Evolutionary conservation across 2,329 filamentous ascomycete genomes (phyloP), one percentile per base, ranked within the genome.

Genomic region (Dryadomyces quercivorus): DNA sequence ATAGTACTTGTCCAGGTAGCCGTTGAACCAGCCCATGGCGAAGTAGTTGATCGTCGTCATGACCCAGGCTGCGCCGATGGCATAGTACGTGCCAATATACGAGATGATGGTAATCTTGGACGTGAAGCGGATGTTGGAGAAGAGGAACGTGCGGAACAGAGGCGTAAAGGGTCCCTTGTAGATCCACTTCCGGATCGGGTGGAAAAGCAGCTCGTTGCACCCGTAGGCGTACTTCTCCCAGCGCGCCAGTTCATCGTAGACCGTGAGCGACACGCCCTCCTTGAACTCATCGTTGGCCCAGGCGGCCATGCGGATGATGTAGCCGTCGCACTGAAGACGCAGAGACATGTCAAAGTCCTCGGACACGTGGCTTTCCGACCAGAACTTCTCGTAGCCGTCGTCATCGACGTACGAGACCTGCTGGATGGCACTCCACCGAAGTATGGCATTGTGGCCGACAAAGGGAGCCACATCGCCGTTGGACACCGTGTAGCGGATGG

Each of bases 171-270:
- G 88, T 0, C 88, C 88, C 16, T 76, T 79, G 65, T 76, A 82
- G 47, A 81, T 67, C 88, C 88, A 92, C 61, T 81, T 82, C 57
- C 79, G 77, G 57, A 92, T 73, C 3, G 87, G 88, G 64, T 92
- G 78, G 72, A 93, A 92, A 55, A 92, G 75, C 55, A 92, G 74
- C 70, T 91, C 87, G 66, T 86, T 88, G 69, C 88, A 91, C 42
- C 87, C 86, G 62, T 89, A 91, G 3, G 87, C 88, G 65, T 90
- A 90, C 69, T 92, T 92, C 65, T 92, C 87, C 87, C 88, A 92
- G 55, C 87, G 84, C 2, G 86, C 84, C 57, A 92, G 75, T 67
- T 92, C 88, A 67, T 92, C 87, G 64, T 92, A 90, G 10, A 92
- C 86, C 0, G 87, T 92, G 55, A 92, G 73, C 1, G 87, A 91